A percentile compares a stretch with the other conserved stretches of the same genome.
phyloP scores from a whole-genome alignment of 768 basidiomycete species.

The Serendipita vermifera region DNA sequence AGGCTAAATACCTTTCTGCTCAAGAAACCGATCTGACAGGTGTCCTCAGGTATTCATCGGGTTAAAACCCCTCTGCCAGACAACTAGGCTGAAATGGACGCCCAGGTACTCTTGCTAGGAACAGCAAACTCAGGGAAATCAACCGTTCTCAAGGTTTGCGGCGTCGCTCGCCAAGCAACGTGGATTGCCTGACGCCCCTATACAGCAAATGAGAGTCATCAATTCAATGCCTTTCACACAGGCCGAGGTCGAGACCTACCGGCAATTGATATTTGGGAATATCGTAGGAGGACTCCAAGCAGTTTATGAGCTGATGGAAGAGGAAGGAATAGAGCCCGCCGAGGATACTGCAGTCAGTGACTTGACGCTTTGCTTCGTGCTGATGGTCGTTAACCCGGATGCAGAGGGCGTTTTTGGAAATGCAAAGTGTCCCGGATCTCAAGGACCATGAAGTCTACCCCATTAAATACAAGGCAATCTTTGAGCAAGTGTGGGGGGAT shows the following conservation, averaged over 20 bases:
- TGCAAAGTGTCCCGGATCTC: constrained; percentile 53
- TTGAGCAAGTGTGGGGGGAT: constrained; percentile 67
- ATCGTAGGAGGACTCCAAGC: constrained; percentile 71
- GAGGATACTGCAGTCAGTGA: constrained; percentile 37
- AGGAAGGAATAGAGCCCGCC: constrained; percentile 64
- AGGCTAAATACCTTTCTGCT: too few relatives aligned
- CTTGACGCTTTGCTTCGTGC: not conserved
- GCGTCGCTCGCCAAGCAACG: not conserved
- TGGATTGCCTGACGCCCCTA: not conserved
- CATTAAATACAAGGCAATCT: constrained; percentile 44
- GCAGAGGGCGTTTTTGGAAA: constrained; percentile 37
- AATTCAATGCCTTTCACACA: constrained; percentile 73
- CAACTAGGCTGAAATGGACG: too few relatives aligned
- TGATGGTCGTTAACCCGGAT: not conserved
- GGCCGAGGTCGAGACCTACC: constrained; percentile 75
- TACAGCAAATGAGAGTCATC: constrained; percentile 91
- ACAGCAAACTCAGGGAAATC: constrained; percentile 93
- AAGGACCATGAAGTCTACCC: constrained; percentile 75
- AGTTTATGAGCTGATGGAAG: constrained; percentile 78
- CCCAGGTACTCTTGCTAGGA: constrained; percentile 82
- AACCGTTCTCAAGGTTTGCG: constrained; percentile 66
- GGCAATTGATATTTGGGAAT: constrained; percentile 89
- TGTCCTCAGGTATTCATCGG: too few relatives aligned
- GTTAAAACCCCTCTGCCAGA: too few relatives aligned
- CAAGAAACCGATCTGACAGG: too few relatives aligned